Conservation (phyloP, 75 land plant genomes). For the Picea glauca region DNA sequence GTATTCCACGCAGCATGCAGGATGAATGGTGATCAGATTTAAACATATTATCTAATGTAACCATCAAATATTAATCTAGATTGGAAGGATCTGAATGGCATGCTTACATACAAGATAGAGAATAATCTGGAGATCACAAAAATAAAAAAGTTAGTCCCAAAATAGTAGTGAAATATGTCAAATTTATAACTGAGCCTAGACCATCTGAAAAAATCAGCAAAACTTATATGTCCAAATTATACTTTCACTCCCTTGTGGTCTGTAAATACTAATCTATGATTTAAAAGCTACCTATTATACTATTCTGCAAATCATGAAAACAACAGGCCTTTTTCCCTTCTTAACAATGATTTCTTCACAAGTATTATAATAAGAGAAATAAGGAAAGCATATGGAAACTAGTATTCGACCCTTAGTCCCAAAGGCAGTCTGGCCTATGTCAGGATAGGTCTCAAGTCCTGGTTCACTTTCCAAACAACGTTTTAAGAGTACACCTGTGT, state of each 20-base stretch:
- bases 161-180: too few relatives aligned
- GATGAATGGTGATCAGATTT: too few relatives aligned
- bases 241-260: too few relatives aligned
- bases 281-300: too few relatives aligned
- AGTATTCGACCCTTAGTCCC: constrained; percentile 57
- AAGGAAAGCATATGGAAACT: constrained; percentile 47
- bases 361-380: neutral
- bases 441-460: constrained; percentile 77
- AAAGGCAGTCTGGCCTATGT: constrained; percentile 83
- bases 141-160: neutral
- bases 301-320: too few relatives aligned
- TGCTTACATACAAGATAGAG: constrained; percentile 82
- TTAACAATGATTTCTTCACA: neutral
- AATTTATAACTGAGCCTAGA: too few relatives aligned
- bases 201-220: too few relatives aligned
- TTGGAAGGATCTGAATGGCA: neutral
- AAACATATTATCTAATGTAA: too few relatives aligned
- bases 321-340: too few relatives aligned
- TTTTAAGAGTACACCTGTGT: constrained; percentile 70
- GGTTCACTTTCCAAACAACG: constrained; percentile 60
- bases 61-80: neutral
- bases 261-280: too few relatives aligned
- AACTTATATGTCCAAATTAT: too few relatives aligned
- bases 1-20: constrained; percentile 68
- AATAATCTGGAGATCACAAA: constrained; percentile 58